These are phyloP conservation scores for Colletotrichum brevisporum DNA, from an alignment of 2,329 filamentous ascomycete genomes.

Conservation along the genomic window DNA sequence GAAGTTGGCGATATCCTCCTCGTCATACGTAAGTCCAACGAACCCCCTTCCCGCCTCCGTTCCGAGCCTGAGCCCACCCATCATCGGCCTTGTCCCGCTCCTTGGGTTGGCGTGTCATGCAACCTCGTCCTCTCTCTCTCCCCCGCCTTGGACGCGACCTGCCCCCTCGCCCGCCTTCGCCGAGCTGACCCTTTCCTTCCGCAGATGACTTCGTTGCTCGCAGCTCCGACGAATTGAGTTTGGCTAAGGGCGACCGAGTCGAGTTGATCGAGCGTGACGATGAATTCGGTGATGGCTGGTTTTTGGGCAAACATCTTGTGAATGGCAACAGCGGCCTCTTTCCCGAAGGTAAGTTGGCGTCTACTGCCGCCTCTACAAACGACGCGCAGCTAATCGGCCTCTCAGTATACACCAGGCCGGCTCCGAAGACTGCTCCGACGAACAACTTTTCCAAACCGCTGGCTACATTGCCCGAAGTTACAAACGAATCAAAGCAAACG, in stretches of 20 bases:
- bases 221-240: slow-evolving; percentile 91
- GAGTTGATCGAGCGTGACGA: slow-evolving; percentile 89
- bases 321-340: slow-evolving; percentile 85
- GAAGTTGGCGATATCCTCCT: slow-evolving; percentile 77
- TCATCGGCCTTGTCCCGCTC: slow-evolving; percentile 16
- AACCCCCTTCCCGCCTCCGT: slow-evolving; percentile 14
- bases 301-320: slow-evolving; percentile 79
- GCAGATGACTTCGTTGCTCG: slow-evolving; percentile 92
- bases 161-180: not conserved
- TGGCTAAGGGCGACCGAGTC: slow-evolving; percentile 87
- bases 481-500: slow-evolving; percentile 44
- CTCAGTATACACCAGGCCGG: slow-evolving; percentile 73
- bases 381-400: slow-evolving; percentile 22
- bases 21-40: slow-evolving; percentile 75
- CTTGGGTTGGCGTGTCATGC: slow-evolving; percentile 30
- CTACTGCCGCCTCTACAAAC: slow-evolving; percentile 27
- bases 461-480: slow-evolving; percentile 49
- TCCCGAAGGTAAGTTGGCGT: slow-evolving; percentile 77
- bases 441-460: slow-evolving; percentile 50
- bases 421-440: slow-evolving; percentile 60
- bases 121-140: slow-evolving; percentile 16
- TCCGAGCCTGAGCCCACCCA: slow-evolving; percentile 17
- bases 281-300: slow-evolving; percentile 92
- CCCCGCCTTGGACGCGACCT: slow-evolving; percentile 27
- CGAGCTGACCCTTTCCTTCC: slow-evolving; percentile 19